Conservation (phyloP, 139 green algal genomes). For the Chlamydomonas schloesseri region DNA sequence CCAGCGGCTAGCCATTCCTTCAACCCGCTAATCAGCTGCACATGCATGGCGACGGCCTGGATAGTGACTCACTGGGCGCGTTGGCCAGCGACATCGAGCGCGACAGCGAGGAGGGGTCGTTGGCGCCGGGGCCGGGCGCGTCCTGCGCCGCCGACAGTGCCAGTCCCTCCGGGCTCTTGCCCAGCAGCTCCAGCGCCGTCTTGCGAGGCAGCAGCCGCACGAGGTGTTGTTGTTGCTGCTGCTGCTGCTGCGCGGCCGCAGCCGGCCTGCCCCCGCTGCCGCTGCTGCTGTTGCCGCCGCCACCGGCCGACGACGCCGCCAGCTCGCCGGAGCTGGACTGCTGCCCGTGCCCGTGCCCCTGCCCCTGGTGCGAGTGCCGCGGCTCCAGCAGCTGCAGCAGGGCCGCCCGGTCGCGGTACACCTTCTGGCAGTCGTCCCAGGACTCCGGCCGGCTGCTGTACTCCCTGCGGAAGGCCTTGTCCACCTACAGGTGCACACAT, state of each 20-base stretch:
- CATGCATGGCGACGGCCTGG: too few species aligned
- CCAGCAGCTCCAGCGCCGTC: slow-evolving; percentile 44
- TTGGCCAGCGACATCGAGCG: neutral
- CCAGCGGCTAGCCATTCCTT: too few species aligned
- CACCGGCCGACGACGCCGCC: too few species aligned
- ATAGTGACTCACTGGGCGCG: slow-evolving; percentile 22
- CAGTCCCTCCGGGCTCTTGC: slow-evolving; percentile 28
- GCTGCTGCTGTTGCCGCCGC: too few species aligned
- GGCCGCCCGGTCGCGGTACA: slow-evolving; percentile 41
- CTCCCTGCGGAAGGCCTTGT: slow-evolving; percentile 56
- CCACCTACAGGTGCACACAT: slow-evolving; percentile 24
- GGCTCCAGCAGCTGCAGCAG: neutral
- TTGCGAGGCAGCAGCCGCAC: neutral
- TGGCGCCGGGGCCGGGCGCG: neutral
- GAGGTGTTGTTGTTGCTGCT: too few species aligned
- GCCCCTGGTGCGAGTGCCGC: too few species aligned
- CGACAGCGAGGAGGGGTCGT: neutral
- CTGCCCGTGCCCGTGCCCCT: too few species aligned
- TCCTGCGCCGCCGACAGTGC: slow-evolving; percentile 22
- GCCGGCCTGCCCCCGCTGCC: too few species aligned
- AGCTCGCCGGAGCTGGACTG: too few species aligned
- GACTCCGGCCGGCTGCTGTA: slow-evolving; percentile 19
- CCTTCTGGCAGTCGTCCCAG: slow-evolving; percentile 28
- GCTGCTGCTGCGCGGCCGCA: too few species aligned
- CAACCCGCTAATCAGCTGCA: too few species aligned